These are phyloP conservation scores for Gossypium lobatum DNA, from an alignment of 441 rosid species.

Conservation along the genomic window DNA sequence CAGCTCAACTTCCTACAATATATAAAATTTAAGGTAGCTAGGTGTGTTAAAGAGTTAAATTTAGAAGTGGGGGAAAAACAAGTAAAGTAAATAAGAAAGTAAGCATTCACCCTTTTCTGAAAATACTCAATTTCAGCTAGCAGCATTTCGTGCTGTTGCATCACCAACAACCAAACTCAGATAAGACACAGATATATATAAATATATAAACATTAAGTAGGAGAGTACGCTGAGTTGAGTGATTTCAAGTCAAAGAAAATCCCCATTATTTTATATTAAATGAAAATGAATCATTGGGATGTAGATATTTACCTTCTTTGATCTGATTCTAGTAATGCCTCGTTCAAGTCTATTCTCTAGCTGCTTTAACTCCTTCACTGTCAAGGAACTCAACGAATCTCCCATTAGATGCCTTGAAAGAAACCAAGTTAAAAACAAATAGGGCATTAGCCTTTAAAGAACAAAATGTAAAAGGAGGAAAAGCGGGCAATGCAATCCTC, in stretches of 20 bases:
- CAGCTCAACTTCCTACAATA: constrained; percentile 68
- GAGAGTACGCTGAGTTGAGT: too few species aligned
- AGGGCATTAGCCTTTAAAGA: too few species aligned
- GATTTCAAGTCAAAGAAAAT: too few species aligned
- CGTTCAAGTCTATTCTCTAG: constrained; percentile 91
- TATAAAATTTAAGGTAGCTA: not conserved
- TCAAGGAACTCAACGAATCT: constrained; percentile 67
- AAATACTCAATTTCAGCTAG: constrained; percentile 83
- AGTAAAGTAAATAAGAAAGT: not conserved
- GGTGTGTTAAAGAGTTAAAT: not conserved
- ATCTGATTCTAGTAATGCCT: constrained; percentile 83
- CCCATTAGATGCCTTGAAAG: constrained; percentile 80
- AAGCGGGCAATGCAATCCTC: not conserved
- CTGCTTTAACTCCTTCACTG: constrained; percentile 90
- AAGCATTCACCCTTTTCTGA: constrained; percentile 72
- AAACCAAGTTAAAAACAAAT: not conserved
- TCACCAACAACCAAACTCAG: constrained; percentile 8
- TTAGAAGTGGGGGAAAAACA: not conserved
- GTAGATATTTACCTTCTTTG: constrained; percentile 66
- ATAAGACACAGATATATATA: not conserved
- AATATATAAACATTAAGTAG: too few species aligned
- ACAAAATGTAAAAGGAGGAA: too few species aligned
- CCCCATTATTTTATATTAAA: too few species aligned
- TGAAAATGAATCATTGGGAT: too few species aligned
- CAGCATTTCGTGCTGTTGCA: constrained; percentile 82